Evolutionary conservation across 495 filamentous ascomycete genomes (phyloP).

Genomic region (Durotheca rogersii): DNA sequence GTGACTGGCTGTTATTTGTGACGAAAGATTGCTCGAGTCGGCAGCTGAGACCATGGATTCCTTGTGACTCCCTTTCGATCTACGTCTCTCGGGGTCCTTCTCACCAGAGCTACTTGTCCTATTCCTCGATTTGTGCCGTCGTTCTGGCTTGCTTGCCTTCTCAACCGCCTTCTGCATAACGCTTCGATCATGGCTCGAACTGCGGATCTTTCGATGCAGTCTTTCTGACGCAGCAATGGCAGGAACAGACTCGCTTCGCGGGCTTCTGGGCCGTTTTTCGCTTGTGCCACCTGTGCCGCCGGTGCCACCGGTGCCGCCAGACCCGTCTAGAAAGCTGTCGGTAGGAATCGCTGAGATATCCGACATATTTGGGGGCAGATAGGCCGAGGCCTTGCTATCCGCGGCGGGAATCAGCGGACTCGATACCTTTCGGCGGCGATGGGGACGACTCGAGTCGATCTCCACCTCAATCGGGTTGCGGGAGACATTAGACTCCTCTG

Average conservation of each 20-base stretch:
- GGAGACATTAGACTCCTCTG: slow-evolving; percentile 72
- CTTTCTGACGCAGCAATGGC: slow-evolving; percentile 53
- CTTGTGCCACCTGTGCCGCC: slow-evolving; percentile 35
- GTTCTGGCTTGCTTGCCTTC: slow-evolving; percentile 42
- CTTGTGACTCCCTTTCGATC: slow-evolving; percentile 61
- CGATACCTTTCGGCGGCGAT: slow-evolving; percentile 50
- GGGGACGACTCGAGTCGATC: slow-evolving; percentile 54
- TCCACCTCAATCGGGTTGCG: slow-evolving; percentile 82
- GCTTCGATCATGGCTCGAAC: slow-evolving; percentile 40
- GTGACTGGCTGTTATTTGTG: slow-evolving; percentile 67
- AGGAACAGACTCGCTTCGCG: slow-evolving; percentile 40
- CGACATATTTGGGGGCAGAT: slow-evolving; percentile 61
- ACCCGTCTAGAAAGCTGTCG: slow-evolving; percentile 83
- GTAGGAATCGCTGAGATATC: slow-evolving; percentile 90
- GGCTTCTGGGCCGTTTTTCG: slow-evolving; percentile 41
- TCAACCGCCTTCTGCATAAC: slow-evolving; percentile 35
- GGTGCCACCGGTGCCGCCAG: slow-evolving; percentile 55
- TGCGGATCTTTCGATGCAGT: slow-evolving; percentile 43
- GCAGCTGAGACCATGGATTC: slow-evolving; percentile 62
- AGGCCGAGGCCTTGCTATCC: slow-evolving; percentile 60
- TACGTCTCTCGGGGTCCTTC: slow-evolving; percentile 59
- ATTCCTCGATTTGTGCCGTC: slow-evolving; percentile 57
- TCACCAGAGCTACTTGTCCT: slow-evolving; percentile 66
- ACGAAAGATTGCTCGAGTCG: slow-evolving; percentile 75
- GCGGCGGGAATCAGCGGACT: slow-evolving; percentile 56